Conservation (phyloP, 2,329 filamentous ascomycete species). For the Trichophyton verrucosum region DNA sequence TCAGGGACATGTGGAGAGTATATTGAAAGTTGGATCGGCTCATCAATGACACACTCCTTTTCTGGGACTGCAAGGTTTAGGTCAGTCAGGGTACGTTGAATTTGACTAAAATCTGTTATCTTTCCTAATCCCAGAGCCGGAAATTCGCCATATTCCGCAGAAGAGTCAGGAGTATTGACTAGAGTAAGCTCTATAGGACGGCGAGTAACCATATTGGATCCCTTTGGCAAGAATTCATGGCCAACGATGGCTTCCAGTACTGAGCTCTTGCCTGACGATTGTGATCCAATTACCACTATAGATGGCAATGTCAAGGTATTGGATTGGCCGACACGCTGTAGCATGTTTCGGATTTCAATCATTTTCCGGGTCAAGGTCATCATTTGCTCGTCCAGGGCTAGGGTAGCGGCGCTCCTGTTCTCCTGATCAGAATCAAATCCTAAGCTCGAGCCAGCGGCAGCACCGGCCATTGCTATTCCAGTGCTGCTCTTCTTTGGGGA, state of each 20-base stretch:
- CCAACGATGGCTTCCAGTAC: slow-evolving; percentile 94
- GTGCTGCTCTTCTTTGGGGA: slow-evolving; percentile 44
- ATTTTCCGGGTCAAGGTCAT: slow-evolving; percentile 99
- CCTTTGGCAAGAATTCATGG: slow-evolving; percentile 94
- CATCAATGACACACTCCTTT: slow-evolving; percentile 83
- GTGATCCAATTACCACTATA: slow-evolving; percentile 97
- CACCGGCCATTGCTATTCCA: slow-evolving; percentile 49
- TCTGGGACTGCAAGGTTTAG: slow-evolving; percentile 88
- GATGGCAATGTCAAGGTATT: slow-evolving; percentile 79
- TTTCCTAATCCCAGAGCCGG: slow-evolving; percentile 80
- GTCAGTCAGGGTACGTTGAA: slow-evolving; percentile 88
- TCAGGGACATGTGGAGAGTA: slow-evolving; percentile 94
- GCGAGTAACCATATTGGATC: slow-evolving; percentile 96
- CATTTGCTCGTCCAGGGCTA: slow-evolving; percentile 90
- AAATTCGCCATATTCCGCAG: slow-evolving; percentile 89
- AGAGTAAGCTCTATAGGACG: slow-evolving; percentile 91
- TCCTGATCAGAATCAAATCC: slow-evolving; percentile 54
- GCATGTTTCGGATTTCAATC: slow-evolving; percentile 92
- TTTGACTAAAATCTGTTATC: slow-evolving; percentile 72
- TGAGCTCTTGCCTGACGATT: slow-evolving; percentile 96
- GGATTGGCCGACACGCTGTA: slow-evolving; percentile 85
- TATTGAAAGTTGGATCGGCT: slow-evolving; percentile 90
- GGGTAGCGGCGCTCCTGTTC: slow-evolving; percentile 47
- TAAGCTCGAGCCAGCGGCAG: slow-evolving; percentile 63
- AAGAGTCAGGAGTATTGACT: slow-evolving; percentile 81